Evolutionary conservation across 2,329 filamentous ascomycete species (phyloP).

Genomic region (Colletotrichum cereale): DNA sequence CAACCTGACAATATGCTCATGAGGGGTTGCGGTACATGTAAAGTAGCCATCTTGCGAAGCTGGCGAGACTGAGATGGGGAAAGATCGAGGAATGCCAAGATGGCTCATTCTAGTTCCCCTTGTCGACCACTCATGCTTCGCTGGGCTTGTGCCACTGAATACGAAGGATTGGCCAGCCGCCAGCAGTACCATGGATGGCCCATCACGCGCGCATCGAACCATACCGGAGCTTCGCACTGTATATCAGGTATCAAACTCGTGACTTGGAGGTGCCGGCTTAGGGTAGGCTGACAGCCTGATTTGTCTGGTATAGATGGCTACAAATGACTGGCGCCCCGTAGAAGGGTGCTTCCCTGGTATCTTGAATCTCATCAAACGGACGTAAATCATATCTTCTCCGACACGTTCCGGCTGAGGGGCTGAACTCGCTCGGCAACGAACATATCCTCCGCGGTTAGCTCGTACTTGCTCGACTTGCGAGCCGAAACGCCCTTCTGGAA

Average conservation of each 20-base stretch:
- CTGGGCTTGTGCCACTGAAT: conserved; percentile 25
- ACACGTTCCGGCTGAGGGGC: conserved; percentile 7
- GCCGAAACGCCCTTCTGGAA: conserved; percentile 54
- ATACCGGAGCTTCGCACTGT: background rate
- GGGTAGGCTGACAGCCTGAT: background rate
- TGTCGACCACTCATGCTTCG: conserved; percentile 15
- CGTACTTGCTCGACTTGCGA: conserved; percentile 53
- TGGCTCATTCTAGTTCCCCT: conserved; percentile 7
- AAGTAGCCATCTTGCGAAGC: background rate
- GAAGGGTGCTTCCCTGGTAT: conserved; percentile 15
- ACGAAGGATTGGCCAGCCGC: conserved; percentile 12
- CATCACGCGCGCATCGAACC: background rate
- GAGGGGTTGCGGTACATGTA: conserved; percentile 6
- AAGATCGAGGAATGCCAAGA: conserved; percentile 13
- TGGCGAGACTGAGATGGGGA: background rate
- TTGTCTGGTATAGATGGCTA: conserved; percentile 20
- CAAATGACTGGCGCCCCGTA: conserved; percentile 6
- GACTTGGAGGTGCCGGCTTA: background rate
- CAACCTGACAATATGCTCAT: background rate
- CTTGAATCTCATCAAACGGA: background rate
- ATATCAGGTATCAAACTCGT: conserved; percentile 23
- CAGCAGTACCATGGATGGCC: conserved; percentile 17
- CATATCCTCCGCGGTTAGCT: conserved; percentile 52
- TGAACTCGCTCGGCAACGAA: conserved; percentile 38
- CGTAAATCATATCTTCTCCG: conserved; percentile 26